Evolutionary conservation across 805 yeast genomes (phyloP).

Genomic region (Wickerhamiella domercqiae): DNA sequence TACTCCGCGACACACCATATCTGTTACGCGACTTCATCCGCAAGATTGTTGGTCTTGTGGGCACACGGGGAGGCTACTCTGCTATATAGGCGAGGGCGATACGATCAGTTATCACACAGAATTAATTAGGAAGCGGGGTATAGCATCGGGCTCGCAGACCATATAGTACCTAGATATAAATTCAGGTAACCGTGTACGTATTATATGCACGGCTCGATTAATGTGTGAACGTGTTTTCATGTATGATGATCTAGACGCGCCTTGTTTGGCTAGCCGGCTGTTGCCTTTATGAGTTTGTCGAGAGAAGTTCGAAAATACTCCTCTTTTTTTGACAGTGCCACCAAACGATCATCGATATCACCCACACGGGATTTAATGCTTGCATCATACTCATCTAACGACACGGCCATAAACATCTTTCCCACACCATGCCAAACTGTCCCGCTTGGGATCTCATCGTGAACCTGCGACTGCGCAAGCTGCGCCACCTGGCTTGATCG

Average conservation of each 20-base stretch:
- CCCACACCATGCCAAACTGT: constrained; percentile 82
- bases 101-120: no score
- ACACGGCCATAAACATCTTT: constrained; percentile 36
- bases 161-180: constrained; percentile 11
- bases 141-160: no score
- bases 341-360: constrained; percentile 41
- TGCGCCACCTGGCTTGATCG: constrained; percentile 39
- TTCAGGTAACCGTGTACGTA: no score
- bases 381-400: constrained; percentile 32
- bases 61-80: constrained; percentile 73
- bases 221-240: no score
- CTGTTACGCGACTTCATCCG: constrained; percentile 58
- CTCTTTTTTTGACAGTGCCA: constrained; percentile 50
- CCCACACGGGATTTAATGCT: constrained; percentile 37
- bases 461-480: constrained; percentile 42
- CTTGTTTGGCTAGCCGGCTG: constrained; percentile 1
- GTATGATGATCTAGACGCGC: no score
- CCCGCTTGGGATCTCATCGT: constrained; percentile 21
- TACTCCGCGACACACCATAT: constrained; percentile 51
- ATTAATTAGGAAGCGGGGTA: no score
- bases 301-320: constrained; percentile 61
- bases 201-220: no score
- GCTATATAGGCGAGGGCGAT: constrained; percentile 78
- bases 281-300: constrained; percentile 38
- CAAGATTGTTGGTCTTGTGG: constrained; percentile 57